Conservation (phyloP, 208 protist genomes). For the Acanthamoeba castellanii region DNA sequence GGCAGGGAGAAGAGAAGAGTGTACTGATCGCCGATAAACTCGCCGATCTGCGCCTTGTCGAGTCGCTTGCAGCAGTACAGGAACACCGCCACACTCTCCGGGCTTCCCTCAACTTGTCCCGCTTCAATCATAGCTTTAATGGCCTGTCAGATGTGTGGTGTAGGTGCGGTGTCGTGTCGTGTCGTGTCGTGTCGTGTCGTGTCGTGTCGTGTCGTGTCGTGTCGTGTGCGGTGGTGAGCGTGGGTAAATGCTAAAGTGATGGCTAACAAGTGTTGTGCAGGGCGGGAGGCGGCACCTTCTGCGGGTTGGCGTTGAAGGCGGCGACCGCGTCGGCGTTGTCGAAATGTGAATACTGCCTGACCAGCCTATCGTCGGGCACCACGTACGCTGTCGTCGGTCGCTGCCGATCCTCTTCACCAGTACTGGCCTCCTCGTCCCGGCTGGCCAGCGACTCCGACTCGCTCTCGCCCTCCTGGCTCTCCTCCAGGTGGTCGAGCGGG, state of each 20-base stretch:
- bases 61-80: conserved; percentile 6
- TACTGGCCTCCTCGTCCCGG: too few relatives aligned
- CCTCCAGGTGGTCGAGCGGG: too few relatives aligned
- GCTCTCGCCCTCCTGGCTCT: too few relatives aligned
- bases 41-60: conserved; percentile 22
- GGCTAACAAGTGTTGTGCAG: not conserved
- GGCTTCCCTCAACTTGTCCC: not conserved
- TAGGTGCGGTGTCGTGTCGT: too few relatives aligned
- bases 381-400: not conserved
- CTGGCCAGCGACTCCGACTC: too few relatives aligned
- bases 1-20: too few relatives aligned
- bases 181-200: too few relatives aligned
- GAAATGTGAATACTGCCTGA: not conserved
- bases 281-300: not conserved
- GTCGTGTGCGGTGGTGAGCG: not conserved
- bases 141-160: not conserved
- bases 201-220: too few relatives aligned
- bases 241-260: not conserved
- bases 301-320: not conserved
- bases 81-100: not conserved
- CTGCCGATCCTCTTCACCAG: too few relatives aligned
- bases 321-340: not conserved
- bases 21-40: conserved; percentile 6
- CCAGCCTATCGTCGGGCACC: not conserved
- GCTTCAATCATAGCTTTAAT: not conserved